These are phyloP conservation scores for Trichosanthes cucumerina DNA, from an alignment of 306 rosid genomes.

Conservation along the genomic window DNA sequence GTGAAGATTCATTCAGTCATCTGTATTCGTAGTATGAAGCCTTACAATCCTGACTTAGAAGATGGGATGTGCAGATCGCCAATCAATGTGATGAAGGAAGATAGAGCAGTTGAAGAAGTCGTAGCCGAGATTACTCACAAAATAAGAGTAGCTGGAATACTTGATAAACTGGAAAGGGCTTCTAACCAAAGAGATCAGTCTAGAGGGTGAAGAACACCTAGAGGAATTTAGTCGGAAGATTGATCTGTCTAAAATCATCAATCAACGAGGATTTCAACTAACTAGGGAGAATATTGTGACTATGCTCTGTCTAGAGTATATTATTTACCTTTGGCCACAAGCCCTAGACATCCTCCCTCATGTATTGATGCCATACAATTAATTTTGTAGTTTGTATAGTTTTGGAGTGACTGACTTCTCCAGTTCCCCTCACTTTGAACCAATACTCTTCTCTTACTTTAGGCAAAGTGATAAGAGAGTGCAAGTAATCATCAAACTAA, in stretches of 20 bases:
- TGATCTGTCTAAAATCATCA: not conserved
- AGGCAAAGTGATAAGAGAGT: not conserved
- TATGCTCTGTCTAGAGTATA: not conserved
- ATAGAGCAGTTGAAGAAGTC: not conserved
- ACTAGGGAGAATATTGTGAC: not conserved
- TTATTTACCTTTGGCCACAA: not conserved
- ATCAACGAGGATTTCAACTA: not conserved
- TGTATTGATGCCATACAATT: not conserved
- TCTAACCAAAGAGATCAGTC: not conserved
- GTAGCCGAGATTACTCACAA: not conserved
- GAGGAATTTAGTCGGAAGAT: not conserved
- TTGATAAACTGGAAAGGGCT: not conserved
- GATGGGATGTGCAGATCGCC: slow-evolving; percentile 4
- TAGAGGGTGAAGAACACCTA: not conserved
- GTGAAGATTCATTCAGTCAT: not conserved
- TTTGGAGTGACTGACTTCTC: not conserved
- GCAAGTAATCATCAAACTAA: not conserved
- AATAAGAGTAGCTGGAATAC: not conserved
- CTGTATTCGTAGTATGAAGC: not conserved
- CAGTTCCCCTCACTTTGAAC: not conserved
- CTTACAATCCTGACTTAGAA: not conserved
- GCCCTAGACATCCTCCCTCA: not conserved
- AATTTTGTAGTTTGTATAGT: not conserved
- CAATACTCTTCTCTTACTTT: not conserved
- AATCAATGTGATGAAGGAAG: not conserved